Base-by-base conservation (phyloP, 2,329 filamentous ascomycete species). In the Stachybotrys echinatus region DNA sequence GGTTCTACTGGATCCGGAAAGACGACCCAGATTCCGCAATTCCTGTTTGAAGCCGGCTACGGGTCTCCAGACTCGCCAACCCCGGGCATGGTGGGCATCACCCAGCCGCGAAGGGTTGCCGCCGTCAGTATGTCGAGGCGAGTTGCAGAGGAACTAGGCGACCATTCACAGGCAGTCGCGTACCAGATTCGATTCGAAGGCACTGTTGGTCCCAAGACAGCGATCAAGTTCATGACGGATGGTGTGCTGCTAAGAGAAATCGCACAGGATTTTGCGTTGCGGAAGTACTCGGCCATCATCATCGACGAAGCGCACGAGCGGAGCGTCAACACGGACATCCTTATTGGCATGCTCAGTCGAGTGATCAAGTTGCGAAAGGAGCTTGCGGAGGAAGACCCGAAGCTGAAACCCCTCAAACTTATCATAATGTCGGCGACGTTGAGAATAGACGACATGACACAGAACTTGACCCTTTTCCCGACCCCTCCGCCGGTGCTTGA, bases 191-290 rank as follows among this genome's bases (percentile, higher is more conserved):
- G 95, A 21, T 99, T 97, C 57, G 94, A 99, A 63, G 90, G 87
- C 46, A 92, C 85, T 0, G 84, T 88, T 2, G 83, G 84, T 45
- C 75, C 84, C 23, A 86, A 90, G 48, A 99, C 94, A 0, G 88
- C 89, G 6, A 83, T 99, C 66, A 99, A 99, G 66, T 99, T 97
- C 71, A 96, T 99, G 92, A 99, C 94, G 0, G 94, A 99, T 67
- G 94, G 94, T 78, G 91, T 99, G 23, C 74, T 99, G 52, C 79
- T 99, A 10, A 85, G 94, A 50, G 94, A 99, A 68, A 87, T 96
- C 48, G 85, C 89, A 1, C 85, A 94, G 56, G 94, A 99, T 64
- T 90, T 97, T 61, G 79, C 89, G 0, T 72, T 99, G 42, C 83
- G 80, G 46, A 95, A 95, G 59, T 99, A 99, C 67, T 96, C 92